Evolutionary conservation across 345 rosid genomes (phyloP), one percentile per base, ranked within the genome.

Genomic region (Toxicodendron radicans): DNA sequence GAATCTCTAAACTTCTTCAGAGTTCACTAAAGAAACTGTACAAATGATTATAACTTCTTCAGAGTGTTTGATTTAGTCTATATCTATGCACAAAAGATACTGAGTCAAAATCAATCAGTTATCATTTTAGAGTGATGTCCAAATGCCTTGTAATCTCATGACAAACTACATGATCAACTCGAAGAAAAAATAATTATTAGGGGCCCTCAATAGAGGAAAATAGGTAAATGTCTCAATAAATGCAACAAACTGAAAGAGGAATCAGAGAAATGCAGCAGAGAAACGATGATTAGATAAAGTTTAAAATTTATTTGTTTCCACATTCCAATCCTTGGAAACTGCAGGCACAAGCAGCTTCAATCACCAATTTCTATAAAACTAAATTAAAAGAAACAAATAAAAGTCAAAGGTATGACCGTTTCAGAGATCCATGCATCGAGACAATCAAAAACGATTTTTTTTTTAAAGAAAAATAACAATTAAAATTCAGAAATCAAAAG

Each of bases 401-500:
- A 45, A 71, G 45, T 71, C 48, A 71, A 71, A 46, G 58, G 30
- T 18, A 48, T 18, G 12, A 21, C 58, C 32, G 58, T 27, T 27
- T 46, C 74, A 23, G 10, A 43, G 65, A 70, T 17, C 35, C 56
- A 23, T 16, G 73, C 53, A 12, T 70, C 64, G 23, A 68, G 0
- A 8, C 38, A 52, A 57, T 27, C n/a, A 71, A 58, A 71, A 58
- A 16, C 6, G 73, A 70, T 38, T 35, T 56, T 48, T 48, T 27
- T 23, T 8, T n/a, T n/a, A 27, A 24, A 17, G 5, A 52, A 68
- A n/a, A 64, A 64, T 12, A 2, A 38, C 1, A 57, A 30, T 1
- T 18, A 21, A 27, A 51, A 67, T 0, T 14, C 16, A 38, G 21
- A 16, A 58, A 41, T 8, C 17, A 7, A 41, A 60, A 23, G 2